Conservation (phyloP, 176 grass and related monocot species). For the Oryza australiensis region DNA sequence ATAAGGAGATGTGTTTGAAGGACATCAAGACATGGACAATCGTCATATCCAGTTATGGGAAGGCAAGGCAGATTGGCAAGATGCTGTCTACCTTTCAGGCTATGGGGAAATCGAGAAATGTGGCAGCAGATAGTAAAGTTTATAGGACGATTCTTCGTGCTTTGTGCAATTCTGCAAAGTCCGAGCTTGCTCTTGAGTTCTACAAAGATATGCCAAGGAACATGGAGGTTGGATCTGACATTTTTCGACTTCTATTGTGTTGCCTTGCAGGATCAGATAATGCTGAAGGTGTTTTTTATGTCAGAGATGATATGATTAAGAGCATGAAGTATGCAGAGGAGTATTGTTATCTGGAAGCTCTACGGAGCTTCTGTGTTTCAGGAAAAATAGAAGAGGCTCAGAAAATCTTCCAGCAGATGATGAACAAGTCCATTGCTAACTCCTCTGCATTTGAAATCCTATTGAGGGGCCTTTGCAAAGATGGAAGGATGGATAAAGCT, state of each 20-base stretch:
- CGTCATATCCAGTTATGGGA: slow-evolving; percentile 56
- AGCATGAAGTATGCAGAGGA: slow-evolving; percentile 47
- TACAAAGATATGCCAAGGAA: slow-evolving; percentile 70
- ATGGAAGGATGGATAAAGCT: slow-evolving; percentile 61
- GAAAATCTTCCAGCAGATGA: slow-evolving; percentile 67
- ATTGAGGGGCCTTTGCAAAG: slow-evolving; percentile 65
- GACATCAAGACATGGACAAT: slow-evolving; percentile 80
- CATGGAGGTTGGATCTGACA: slow-evolving; percentile 34
- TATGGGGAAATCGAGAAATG: slow-evolving; percentile 57
- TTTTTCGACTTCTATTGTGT: slow-evolving; percentile 58
- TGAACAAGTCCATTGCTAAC: slow-evolving; percentile 50
- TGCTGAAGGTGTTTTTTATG: slow-evolving; percentile 43
- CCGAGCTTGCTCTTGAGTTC: slow-evolving; percentile 75
- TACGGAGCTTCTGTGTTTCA: slow-evolving; percentile 61
- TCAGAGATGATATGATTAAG: slow-evolving; percentile 74
- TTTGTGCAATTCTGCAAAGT: slow-evolving; percentile 55
- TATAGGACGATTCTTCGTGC: slow-evolving; percentile 56
- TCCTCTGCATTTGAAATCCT: slow-evolving; percentile 46
- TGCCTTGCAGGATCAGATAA: slow-evolving; percentile 55
- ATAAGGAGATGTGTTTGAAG: slow-evolving; percentile 48
- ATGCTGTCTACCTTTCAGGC: slow-evolving; percentile 57
- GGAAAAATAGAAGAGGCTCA: slow-evolving; percentile 64
- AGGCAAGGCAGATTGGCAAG: slow-evolving; percentile 50
- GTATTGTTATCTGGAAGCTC: slow-evolving; percentile 51
- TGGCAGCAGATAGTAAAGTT: slow-evolving; percentile 37